Evolutionary conservation across 306 rosid genomes (phyloP).

Genomic region (Citrullus mucosospermus): DNA sequence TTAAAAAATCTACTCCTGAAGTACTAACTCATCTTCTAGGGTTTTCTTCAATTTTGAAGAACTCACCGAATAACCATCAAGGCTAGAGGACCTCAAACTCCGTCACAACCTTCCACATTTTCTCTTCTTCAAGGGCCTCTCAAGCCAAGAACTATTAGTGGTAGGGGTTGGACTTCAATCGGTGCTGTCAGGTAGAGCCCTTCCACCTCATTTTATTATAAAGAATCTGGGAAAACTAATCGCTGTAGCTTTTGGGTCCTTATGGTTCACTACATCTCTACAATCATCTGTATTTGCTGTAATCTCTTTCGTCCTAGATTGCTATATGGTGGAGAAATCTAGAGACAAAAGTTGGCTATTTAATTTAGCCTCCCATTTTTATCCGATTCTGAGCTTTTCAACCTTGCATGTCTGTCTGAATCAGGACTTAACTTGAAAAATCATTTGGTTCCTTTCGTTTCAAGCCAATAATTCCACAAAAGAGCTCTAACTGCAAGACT

Average conservation of each 20-base stretch:
- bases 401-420: not conserved
- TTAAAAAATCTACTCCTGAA: not conserved
- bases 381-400: not conserved
- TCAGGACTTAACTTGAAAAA: too few species aligned
- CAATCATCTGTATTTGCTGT: not conserved
- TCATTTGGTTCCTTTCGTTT: too few species aligned
- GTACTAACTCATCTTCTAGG: not conserved
- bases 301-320: not conserved
- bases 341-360: not conserved
- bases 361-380: too few species aligned
- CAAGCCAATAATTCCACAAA: too few species aligned
- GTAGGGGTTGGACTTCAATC: not conserved
- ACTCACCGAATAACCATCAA: not conserved
- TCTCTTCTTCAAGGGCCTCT: not conserved
- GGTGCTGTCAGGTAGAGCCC: not conserved
- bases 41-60: not conserved
- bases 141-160: not conserved
- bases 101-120: not conserved
- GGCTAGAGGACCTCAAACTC: not conserved
- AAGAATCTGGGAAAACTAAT: not conserved
- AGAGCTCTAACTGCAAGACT: too few species aligned
- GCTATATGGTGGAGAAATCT: not conserved
- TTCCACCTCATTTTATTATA: not conserved
- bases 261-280: not conserved
- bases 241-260: not conserved